phyloP scores from a whole-genome alignment of 768 basidiomycete species.

The Termitomyces sp. region DNA sequence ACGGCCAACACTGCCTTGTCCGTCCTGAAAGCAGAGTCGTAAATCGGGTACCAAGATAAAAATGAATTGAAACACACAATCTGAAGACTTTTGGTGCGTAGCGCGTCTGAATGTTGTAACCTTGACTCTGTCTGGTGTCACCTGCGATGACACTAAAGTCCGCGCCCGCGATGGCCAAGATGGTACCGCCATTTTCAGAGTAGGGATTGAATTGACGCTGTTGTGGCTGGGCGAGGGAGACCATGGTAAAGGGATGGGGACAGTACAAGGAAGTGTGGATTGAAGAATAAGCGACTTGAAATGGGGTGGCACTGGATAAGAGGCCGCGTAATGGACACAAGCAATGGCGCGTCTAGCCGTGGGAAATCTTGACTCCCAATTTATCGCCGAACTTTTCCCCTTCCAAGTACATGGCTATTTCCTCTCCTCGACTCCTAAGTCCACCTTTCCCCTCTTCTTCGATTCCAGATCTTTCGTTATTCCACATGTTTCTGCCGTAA shows the following conservation, averaged over 20 bases:
- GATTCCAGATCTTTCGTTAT: slow-evolving; percentile 6
- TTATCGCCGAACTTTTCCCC: slow-evolving; percentile 36
- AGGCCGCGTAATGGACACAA: slow-evolving; percentile 39
- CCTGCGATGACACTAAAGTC: slow-evolving; percentile 95
- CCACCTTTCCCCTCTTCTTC: slow-evolving; percentile 2
- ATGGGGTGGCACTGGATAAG: slow-evolving; percentile 17
- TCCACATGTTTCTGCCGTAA: slow-evolving; percentile 6
- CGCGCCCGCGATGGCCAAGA: slow-evolving; percentile 90
- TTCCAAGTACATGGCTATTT: slow-evolving; percentile 6
- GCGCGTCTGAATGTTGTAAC: slow-evolving; percentile 96
- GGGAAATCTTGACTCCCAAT: slow-evolving; percentile 23
- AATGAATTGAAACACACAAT: slow-evolving; percentile 51
- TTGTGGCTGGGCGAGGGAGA: slow-evolving; percentile 33
- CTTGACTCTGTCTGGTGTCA: slow-evolving; percentile 94
- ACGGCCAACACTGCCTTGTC: slow-evolving; percentile 92
- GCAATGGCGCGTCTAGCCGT: slow-evolving; percentile 33
- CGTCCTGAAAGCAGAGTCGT: slow-evolving; percentile 46
- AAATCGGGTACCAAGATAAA: background rate
- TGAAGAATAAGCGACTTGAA: slow-evolving; percentile 20
- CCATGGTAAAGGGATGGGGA: slow-evolving; percentile 24
- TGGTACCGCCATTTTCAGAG: slow-evolving; percentile 91
- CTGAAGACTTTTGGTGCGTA: slow-evolving; percentile 95
- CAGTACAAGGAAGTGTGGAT: slow-evolving; percentile 14
- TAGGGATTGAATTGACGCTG: slow-evolving; percentile 82
- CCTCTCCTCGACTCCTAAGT: slow-evolving; percentile 5